These are phyloP conservation scores for Salix viminalis DNA, from an alignment of 345 rosid genomes.

Conservation along the genomic window DNA sequence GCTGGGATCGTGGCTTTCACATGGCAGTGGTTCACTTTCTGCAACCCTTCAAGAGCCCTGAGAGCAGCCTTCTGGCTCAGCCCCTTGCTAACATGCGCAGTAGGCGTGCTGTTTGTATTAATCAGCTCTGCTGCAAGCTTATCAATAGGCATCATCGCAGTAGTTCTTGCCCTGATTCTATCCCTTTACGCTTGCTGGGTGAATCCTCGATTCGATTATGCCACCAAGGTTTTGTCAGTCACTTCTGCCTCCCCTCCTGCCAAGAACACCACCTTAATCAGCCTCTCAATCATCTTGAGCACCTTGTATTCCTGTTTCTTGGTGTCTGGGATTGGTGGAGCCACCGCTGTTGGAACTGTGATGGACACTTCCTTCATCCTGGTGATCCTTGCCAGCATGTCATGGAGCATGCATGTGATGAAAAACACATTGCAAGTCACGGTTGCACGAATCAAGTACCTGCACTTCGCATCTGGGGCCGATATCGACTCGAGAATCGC, in stretches of 20 bases:
- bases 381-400: conserved; percentile 52
- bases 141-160: conserved; percentile 40
- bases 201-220: conserved; percentile 49
- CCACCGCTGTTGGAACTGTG: conserved; percentile 48
- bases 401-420: conserved; percentile 74
- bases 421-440: conserved; percentile 57
- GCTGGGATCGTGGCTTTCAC: conserved; percentile 47
- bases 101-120: conserved; percentile 50
- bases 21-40: conserved; percentile 48
- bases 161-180: conserved; percentile 42
- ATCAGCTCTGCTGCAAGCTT: conserved; percentile 46
- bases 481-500: conserved; percentile 46
- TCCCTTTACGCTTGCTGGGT: conserved; percentile 78
- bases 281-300: conserved; percentile 28
- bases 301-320: conserved; percentile 49
- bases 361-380: conserved; percentile 50
- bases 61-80: conserved; percentile 64
- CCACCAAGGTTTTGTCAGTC: conserved; percentile 42
- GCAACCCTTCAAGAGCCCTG: conserved; percentile 46
- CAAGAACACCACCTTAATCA: conserved; percentile 30
- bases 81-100: conserved; percentile 56
- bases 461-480: conserved; percentile 45
- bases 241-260: conserved; percentile 50
- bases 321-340: conserved; percentile 77
- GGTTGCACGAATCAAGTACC: conserved; percentile 51